Evolutionary conservation across 129 eudicot genomes (phyloP).

Genomic region (Glebionis coronaria): DNA sequence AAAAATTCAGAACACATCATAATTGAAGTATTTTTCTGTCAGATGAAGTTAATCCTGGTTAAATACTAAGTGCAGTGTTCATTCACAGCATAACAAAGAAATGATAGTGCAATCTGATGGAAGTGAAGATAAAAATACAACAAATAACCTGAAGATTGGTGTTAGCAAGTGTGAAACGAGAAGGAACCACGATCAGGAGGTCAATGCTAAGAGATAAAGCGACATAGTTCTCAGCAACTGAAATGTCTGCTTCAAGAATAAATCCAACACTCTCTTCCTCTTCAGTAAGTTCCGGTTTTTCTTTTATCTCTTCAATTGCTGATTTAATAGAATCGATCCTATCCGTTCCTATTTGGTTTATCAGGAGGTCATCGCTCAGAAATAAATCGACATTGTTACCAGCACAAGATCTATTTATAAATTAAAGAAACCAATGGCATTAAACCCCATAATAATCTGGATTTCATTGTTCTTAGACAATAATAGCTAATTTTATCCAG

Average conservation of each 20-base stretch:
- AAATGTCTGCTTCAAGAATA: neutral
- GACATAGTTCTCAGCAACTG: neutral
- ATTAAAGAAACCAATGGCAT: no score
- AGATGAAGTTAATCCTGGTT: neutral
- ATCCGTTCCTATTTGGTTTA: constrained; percentile 16
- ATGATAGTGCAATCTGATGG: no score
- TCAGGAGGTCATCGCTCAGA: constrained; percentile 1
- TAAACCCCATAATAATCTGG: no score
- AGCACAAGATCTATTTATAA: no score
- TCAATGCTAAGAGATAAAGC: neutral
- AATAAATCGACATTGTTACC: no score
- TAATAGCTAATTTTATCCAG: no score
- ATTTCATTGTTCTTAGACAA: no score
- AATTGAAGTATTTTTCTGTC: no score
- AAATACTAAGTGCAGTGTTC: no score
- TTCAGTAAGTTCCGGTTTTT: constrained; percentile 35
- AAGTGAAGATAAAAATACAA: neutral
- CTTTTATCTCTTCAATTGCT: constrained; percentile 23
- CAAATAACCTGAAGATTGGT: neutral
- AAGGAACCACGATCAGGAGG: neutral
- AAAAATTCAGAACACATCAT: no score
- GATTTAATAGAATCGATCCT: constrained; percentile 17
- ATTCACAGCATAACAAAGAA: neutral
- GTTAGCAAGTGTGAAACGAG: neutral
- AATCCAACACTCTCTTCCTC: constrained; percentile 2